These are phyloP conservation scores for Bocquillonia castaneifolia DNA, from an alignment of 441 rosid species.

Conservation along the genomic window DNA sequence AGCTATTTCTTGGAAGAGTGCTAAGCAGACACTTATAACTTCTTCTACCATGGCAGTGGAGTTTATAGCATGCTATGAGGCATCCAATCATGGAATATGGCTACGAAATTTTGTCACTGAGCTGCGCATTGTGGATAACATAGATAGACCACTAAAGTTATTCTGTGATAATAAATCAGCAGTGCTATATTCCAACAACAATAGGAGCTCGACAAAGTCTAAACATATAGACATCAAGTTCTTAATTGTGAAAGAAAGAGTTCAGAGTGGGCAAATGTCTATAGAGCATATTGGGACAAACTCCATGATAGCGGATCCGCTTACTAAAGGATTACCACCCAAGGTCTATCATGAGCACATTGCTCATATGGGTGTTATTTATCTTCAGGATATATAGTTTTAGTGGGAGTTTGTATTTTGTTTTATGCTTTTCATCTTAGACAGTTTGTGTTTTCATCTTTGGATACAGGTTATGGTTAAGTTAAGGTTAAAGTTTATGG, in stretches of 20 bases:
- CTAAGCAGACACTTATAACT: constrained; percentile 11
- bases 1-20: constrained; percentile 9
- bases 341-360: too few relatives aligned
- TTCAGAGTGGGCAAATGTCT: not conserved
- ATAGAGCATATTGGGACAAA: not conserved
- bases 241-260: not conserved
- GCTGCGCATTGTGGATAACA: not conserved
- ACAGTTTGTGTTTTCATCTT: not conserved
- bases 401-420: not conserved
- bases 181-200: too few relatives aligned
- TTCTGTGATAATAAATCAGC: not conserved
- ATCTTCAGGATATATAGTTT: not conserved
- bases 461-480: too few relatives aligned
- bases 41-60: constrained; percentile 14
- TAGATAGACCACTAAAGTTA: not conserved
- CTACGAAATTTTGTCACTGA: not conserved
- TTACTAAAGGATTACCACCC: not conserved
- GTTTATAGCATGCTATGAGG: constrained; percentile 7
- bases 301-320: not conserved
- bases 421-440: not conserved
- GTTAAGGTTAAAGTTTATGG: not conserved
- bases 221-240: not conserved
- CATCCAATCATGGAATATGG: not conserved
- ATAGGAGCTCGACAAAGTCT: not conserved
- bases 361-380: not conserved